Evolutionary conservation across 495 filamentous ascomycete genomes (phyloP).

Genomic region (Tuber calosporum): DNA sequence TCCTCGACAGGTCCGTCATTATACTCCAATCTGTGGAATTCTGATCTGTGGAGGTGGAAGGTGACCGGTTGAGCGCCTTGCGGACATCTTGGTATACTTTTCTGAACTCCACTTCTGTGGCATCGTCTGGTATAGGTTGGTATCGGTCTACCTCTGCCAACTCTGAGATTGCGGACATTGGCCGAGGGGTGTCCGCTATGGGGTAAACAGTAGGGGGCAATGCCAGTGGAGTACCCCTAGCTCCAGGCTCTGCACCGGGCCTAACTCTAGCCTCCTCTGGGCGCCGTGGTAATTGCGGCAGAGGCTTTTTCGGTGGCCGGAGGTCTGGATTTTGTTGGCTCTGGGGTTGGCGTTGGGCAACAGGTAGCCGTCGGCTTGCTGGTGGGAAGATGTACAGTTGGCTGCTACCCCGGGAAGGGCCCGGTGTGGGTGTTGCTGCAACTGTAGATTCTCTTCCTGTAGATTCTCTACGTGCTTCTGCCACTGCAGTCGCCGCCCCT

Average conservation of each 20-base stretch:
- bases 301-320: not conserved
- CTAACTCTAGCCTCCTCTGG: not conserved
- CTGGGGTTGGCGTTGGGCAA: not conserved
- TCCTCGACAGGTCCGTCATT: not conserved
- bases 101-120: not conserved
- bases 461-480: not conserved
- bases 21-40: not conserved
- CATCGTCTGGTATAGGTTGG: not conserved
- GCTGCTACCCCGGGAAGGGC: not conserved
- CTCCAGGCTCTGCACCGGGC: not conserved
- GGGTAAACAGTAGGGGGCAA: not conserved
- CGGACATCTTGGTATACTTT: not conserved
- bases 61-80: not conserved
- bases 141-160: not conserved
- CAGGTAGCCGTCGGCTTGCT: not conserved
- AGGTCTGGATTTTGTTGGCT: not conserved
- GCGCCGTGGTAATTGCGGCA: not conserved
- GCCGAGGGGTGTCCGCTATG: not conserved
- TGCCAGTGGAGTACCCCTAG: not conserved
- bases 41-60: conserved; percentile 3
- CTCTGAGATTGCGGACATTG: not conserved
- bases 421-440: not conserved
- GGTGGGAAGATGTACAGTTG: not conserved
- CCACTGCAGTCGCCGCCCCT: not conserved
- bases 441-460: not conserved